Evolutionary conservation across 2,329 filamentous ascomycete genomes (phyloP).

Genomic region (Ascosphaera acerosa): DNA sequence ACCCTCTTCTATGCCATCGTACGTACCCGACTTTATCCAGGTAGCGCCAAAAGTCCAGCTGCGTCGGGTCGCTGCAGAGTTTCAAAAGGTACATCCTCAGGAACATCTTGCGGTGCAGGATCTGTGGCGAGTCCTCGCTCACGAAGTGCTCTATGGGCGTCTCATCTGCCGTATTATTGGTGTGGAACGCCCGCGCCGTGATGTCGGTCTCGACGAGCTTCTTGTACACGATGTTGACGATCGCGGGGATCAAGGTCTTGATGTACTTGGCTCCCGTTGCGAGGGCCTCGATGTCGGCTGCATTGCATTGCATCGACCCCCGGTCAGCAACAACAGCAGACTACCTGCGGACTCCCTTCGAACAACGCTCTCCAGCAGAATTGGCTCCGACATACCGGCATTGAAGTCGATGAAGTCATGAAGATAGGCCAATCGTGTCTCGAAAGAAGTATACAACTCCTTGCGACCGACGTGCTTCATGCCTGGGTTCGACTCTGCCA

Average conservation of each 20-base stretch:
- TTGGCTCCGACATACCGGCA: constrained; percentile 32
- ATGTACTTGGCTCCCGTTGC: constrained; percentile 47
- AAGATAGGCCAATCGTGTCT: constrained; percentile 43
- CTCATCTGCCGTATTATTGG: constrained; percentile 34
- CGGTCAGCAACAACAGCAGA: too few species aligned
- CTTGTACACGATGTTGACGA: constrained; percentile 66
- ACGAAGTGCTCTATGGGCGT: constrained; percentile 38
- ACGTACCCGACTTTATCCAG: constrained; percentile 55
- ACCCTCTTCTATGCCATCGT: too few species aligned
- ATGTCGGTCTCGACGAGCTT: constrained; percentile 62
- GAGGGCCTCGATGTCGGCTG: constrained; percentile 48
- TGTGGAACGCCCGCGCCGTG: constrained; percentile 50
- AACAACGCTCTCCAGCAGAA: background rate
- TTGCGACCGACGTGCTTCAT: constrained; percentile 45
- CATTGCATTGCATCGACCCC: background rate
- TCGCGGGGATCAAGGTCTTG: constrained; percentile 54
- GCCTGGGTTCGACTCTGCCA: too few species aligned
- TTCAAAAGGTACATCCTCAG: constrained; percentile 47
- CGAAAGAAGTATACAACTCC: constrained; percentile 44
- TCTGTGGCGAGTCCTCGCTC: constrained; percentile 45
- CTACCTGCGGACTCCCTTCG: constrained; percentile 4
- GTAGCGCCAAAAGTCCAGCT: constrained; percentile 62
- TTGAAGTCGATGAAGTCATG: constrained; percentile 55
- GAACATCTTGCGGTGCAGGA: constrained; percentile 55
- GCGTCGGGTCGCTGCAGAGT: constrained; percentile 47